phyloP scores from a whole-genome alignment of 176 grass and related monocot species.

The Themeda triandra region DNA sequence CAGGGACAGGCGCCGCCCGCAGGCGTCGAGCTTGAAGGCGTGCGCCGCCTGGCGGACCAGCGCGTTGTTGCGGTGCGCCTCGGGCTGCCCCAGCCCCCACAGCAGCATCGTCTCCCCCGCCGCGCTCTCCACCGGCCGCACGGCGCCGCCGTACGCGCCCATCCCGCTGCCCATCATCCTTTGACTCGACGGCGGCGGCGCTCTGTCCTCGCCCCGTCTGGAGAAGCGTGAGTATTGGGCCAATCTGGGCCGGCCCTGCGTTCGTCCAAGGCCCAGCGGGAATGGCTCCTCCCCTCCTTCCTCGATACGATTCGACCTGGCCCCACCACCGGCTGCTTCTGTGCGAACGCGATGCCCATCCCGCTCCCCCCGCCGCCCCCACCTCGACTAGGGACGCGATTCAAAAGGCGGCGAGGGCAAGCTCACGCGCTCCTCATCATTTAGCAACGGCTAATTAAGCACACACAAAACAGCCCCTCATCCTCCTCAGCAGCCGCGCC shows the following conservation, averaged over 20 bases:
- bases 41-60: constrained; percentile 61
- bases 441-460: not conserved
- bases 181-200: not conserved
- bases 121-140: constrained; percentile 38
- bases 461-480: not conserved
- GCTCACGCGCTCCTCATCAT: not conserved
- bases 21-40: constrained; percentile 63
- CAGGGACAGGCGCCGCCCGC: constrained; percentile 54
- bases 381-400: not conserved
- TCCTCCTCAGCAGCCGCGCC: not conserved
- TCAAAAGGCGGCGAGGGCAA: not conserved
- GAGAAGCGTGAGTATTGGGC: not conserved
- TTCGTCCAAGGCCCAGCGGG: not conserved
- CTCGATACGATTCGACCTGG: not conserved
- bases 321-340: not conserved
- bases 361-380: not conserved
- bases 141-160: constrained; percentile 41
- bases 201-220: not conserved
- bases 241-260: not conserved
- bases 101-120: constrained; percentile 74
- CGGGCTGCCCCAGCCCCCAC: constrained; percentile 61
- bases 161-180: constrained; percentile 11
- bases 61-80: constrained; percentile 57
- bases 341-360: not conserved
- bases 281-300: not conserved